Evolutionary conservation across 768 basidiomycete species (phyloP).

Genomic region (Mycena galopus): DNA sequence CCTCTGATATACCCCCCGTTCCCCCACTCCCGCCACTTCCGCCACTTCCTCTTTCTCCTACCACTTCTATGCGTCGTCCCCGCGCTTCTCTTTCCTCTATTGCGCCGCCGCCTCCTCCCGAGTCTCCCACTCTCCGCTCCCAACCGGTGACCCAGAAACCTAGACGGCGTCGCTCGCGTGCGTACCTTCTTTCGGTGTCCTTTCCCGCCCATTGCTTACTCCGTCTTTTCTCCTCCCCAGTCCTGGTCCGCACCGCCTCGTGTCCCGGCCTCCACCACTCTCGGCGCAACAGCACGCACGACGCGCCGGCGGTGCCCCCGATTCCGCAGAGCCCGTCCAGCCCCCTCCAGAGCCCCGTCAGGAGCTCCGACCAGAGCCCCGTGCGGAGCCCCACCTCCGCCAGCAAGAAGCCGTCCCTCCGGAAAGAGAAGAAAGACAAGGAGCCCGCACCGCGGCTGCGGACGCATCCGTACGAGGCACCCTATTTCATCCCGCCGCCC

Average conservation of each 20-base stretch:
- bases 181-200: constrained; percentile 1
- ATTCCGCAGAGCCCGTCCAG: background rate
- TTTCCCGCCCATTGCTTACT: background rate
- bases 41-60: background rate
- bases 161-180: constrained; percentile 18
- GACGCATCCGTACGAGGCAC: constrained; percentile 37
- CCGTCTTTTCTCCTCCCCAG: background rate
- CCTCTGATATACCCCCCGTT: background rate
- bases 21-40: background rate
- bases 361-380: background rate
- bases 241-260: constrained; percentile 25
- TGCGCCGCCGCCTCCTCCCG: background rate
- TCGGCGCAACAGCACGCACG: background rate
- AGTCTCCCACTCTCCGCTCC: background rate
- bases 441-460: constrained; percentile 20
- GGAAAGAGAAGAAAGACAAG: constrained; percentile 3
- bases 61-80: background rate
- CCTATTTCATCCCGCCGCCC: constrained; percentile 35
- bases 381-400: background rate
- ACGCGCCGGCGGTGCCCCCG: background rate
- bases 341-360: too few species aligned
- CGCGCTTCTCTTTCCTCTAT: background rate
- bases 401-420: background rate
- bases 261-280: constrained; percentile 26
- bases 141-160: background rate